Base-by-base conservation (phyloP, 169 alveolate genomes). In the Cyclospora cayetanensis region DNA sequence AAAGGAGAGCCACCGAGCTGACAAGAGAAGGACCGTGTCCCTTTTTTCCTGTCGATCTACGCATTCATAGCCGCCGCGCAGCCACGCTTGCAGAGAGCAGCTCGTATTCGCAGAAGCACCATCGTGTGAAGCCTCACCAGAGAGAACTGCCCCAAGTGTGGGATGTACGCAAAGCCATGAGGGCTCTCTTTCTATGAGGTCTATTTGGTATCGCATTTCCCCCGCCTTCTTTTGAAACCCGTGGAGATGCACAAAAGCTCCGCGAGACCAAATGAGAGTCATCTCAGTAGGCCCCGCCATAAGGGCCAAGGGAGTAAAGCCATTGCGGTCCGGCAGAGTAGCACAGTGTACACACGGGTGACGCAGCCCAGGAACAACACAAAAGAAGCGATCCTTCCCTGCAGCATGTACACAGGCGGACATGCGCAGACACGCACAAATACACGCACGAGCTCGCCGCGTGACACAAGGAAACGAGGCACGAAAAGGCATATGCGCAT, bases 141-240 rank as follows among this genome's bases (percentile, higher is more conserved):
- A 85, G 25, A 85, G 72, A 29, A 85, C 91, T 29, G 43, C 41
- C 39, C 79, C 91, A 25, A 85, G 68, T 20, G 43, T 60, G 37
- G 91, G 91, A 74, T 85, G 91, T 31, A 85, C 43, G 85, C 91
- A 85, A 31, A 85, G 91, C 91, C 91, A 85, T 0, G 84, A 42
- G n/a, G 91, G 91, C 11, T 15, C 15, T 25, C 46, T 42, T 7
- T 42, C 0, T n/a, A 85, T 42, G 42, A 85, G 84, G 60, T 85
- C 65, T 27, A 85, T 35, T 25, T 85, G 76, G 2, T 12, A 79
- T 25, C 76, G 37, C 29, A 7, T 46, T 7, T 65, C 85, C 43
- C 50, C 50, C 37, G 9, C 31, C 27, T 66, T 65, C 1, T 77
- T 77, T 42, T 77, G 46, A 0, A 42, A 22, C 12, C 87, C 65